Conservation (phyloP, 116 monocot species). For the Papilionanthe hybrid region DNA sequence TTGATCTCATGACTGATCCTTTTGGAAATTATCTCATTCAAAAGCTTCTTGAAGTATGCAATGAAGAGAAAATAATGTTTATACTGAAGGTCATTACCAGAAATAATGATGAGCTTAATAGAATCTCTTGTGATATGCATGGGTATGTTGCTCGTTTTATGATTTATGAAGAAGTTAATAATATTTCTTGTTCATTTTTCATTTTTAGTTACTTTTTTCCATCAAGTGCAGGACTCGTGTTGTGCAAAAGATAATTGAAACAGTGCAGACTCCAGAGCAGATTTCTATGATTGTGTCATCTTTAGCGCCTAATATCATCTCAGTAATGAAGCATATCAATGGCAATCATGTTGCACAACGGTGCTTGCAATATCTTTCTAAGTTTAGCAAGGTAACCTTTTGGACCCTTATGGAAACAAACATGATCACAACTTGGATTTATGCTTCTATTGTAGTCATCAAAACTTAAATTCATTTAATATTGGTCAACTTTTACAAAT, state of each 20-base stretch:
- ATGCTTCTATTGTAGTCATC: too few species aligned
- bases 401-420: neutral
- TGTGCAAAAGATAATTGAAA: conserved; percentile 64
- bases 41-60: conserved; percentile 55
- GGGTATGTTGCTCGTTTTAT: conserved; percentile 30
- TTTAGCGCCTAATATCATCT: conserved; percentile 22
- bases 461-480: too few species aligned
- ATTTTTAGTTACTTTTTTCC: conserved; percentile 4
- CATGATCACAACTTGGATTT: neutral
- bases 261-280: conserved; percentile 31
- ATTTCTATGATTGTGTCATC: conserved; percentile 26
- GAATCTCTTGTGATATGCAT: conserved; percentile 57
- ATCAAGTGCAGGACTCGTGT: conserved; percentile 40
- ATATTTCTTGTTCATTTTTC: neutral
- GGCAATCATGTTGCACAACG: conserved; percentile 47
- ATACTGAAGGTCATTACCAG: conserved; percentile 42
- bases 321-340: conserved; percentile 39
- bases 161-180: neutral
- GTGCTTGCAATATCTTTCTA: conserved; percentile 32
- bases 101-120: conserved; percentile 19
- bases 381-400: conserved; percentile 23
- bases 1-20: conserved; percentile 54
- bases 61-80: conserved; percentile 32
- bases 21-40: conserved; percentile 62
- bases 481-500: too few species aligned